phyloP scores from a whole-genome alignment of 345 rosid genomes.

The Linum tenue region DNA sequence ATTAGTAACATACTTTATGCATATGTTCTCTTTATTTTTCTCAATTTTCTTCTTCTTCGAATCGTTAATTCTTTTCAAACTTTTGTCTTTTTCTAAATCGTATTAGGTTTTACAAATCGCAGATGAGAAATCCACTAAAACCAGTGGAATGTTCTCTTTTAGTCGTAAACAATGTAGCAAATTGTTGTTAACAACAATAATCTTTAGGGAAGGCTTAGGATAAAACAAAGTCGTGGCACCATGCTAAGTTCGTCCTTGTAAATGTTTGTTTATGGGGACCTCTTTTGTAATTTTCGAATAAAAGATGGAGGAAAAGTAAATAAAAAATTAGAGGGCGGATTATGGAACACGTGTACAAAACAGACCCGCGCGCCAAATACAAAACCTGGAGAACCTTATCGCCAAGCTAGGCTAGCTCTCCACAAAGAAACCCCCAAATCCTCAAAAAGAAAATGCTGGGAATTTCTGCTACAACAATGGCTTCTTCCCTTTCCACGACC shows the following conservation, averaged over 20 bases:
- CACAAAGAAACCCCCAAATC: neutral
- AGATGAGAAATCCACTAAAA: no score
- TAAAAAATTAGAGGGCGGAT: neutral
- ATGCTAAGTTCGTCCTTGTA: no score
- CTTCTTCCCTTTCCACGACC: neutral
- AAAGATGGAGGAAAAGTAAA: neutral
- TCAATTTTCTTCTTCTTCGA: no score
- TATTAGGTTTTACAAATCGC: no score
- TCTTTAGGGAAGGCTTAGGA: no score
- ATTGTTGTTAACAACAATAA: no score
- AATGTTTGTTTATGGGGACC: no score
- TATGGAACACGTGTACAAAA: neutral
- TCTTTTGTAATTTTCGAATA: neutral
- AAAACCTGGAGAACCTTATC: neutral
- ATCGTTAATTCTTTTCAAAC: no score
- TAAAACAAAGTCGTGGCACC: no score
- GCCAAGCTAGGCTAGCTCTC: neutral
- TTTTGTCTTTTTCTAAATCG: no score
- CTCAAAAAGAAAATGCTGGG: neutral
- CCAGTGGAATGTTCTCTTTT: no score
- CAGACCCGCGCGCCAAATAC: neutral
- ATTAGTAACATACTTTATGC: conserved; percentile 82
- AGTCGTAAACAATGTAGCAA: no score
- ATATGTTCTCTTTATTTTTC: neutral
- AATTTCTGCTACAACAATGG: neutral